Evolutionary conservation across 2,329 filamentous ascomycete species (phyloP).

Genomic region (Metarhizium album): DNA sequence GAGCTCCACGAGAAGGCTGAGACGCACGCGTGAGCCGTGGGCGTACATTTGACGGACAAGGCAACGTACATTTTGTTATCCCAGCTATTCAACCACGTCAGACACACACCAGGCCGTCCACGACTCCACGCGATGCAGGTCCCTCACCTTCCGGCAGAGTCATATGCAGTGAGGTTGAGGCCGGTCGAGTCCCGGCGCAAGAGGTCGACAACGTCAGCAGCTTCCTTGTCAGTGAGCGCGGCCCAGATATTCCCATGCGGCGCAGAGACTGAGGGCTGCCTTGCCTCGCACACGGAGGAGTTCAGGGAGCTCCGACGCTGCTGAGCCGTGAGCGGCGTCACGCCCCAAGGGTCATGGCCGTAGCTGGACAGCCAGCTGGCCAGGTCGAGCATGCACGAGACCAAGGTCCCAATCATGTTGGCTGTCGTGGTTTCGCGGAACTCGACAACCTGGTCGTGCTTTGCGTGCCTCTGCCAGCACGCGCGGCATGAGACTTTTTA

Average conservation of each 20-base stretch:
- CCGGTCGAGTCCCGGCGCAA: background rate
- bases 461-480: too few species aligned
- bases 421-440: too few species aligned
- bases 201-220: background rate
- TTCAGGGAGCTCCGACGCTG: background rate
- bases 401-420: background rate
- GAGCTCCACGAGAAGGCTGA: constrained; percentile 17
- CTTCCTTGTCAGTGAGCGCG: background rate
- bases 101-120: background rate
- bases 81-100: background rate
- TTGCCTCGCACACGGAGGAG: background rate
- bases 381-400: background rate
- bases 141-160: background rate
- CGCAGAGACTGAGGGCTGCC: background rate
- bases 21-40: background rate
- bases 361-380: background rate
- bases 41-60: background rate
- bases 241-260: background rate
- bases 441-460: too few species aligned
- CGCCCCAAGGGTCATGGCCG: background rate
- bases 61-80: background rate
- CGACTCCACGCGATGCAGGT: background rate
- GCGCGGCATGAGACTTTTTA: too few species aligned
- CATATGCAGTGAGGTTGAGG: background rate
- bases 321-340: background rate